A percentile compares a stretch with the other conserved stretches of the same genome.
phyloP scores from a whole-genome alignment of 139 green algal species.

The Ettlia oleoabundans region DNA sequence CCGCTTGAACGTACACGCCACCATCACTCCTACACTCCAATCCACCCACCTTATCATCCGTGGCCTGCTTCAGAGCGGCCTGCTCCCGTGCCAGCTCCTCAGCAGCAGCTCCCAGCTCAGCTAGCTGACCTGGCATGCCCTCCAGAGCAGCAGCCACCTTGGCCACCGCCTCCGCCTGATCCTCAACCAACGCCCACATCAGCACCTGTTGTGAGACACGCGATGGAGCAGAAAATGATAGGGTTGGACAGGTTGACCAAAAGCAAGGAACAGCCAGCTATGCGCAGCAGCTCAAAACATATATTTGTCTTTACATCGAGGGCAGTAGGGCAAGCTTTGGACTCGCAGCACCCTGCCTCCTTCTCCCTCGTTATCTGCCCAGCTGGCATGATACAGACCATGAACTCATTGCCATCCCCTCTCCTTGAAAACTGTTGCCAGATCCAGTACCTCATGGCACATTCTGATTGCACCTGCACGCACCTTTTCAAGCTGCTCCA shows the following conservation, averaged over 20 bases:
- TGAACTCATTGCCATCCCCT: no score
- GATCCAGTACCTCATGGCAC: no score
- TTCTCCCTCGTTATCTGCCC: no score
- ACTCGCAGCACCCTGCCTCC: no score
- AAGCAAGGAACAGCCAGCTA: no score
- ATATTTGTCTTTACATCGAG: not conserved
- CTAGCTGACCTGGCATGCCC: not conserved
- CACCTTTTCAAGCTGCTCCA: conserved; percentile 34
- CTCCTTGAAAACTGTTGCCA: no score
- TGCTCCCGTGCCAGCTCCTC: conserved; percentile 18
- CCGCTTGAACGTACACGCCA: no score
- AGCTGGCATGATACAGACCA: no score
- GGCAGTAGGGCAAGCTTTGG: no score
- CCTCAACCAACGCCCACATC: conserved; percentile 15
- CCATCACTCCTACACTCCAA: no score
- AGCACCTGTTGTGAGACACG: conserved; percentile 11
- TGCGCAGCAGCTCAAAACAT: not conserved
- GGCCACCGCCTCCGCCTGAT: not conserved
- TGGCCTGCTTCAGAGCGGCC: not conserved
- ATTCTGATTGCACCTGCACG: no score
- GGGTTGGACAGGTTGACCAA: not conserved
- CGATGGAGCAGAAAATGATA: not conserved
- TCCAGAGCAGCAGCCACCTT: not conserved
- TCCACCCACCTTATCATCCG: conserved; percentile 23
- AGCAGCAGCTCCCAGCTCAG: not conserved